phyloP scores from a whole-genome alignment of 2,329 filamentous ascomycete genomes.

The Paecilomyces variotii region DNA sequence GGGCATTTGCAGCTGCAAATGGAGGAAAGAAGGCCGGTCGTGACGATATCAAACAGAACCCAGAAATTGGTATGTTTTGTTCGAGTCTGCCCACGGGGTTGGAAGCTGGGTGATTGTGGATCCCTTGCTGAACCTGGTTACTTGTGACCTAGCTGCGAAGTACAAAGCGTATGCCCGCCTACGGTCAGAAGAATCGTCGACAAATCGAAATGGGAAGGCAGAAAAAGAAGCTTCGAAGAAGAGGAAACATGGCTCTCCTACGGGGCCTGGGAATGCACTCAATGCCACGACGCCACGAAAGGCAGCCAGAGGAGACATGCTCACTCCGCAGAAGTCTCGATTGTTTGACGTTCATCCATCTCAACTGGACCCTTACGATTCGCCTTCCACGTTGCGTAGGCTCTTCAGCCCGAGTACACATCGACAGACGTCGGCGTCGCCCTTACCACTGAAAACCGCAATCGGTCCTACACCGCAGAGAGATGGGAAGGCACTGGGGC shows the following conservation, averaged over 20 bases:
- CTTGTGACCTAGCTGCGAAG: constrained; percentile 29
- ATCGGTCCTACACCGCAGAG: constrained; percentile 44
- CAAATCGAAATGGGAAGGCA: constrained; percentile 11
- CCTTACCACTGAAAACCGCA: constrained; percentile 29
- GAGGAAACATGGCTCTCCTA: constrained; percentile 24
- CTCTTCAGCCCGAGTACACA: constrained; percentile 31
- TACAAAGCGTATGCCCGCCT: constrained; percentile 41
- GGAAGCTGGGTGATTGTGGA: neutral
- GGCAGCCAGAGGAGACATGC: constrained; percentile 18
- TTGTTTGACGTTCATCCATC: constrained; percentile 26
- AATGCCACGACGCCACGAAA: constrained; percentile 29
- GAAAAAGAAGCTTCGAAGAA: constrained; percentile 18
- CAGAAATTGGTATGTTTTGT: constrained; percentile 30
- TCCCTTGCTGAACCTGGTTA: neutral
- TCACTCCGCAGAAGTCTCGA: constrained; percentile 24
- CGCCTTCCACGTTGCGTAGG: constrained; percentile 29
- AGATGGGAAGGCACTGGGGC: constrained; percentile 39
- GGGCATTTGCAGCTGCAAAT: constrained; percentile 35
- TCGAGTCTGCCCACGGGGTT: neutral
- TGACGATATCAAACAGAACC: constrained; percentile 41
- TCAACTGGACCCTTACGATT: constrained; percentile 38
- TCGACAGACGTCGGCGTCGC: constrained; percentile 16
- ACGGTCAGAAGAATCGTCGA: constrained; percentile 26
- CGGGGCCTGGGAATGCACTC: constrained; percentile 11
- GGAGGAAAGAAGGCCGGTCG: constrained; percentile 37